Evolutionary conservation across 441 rosid genomes (phyloP).

Genomic region (Viola pubescens): DNA sequence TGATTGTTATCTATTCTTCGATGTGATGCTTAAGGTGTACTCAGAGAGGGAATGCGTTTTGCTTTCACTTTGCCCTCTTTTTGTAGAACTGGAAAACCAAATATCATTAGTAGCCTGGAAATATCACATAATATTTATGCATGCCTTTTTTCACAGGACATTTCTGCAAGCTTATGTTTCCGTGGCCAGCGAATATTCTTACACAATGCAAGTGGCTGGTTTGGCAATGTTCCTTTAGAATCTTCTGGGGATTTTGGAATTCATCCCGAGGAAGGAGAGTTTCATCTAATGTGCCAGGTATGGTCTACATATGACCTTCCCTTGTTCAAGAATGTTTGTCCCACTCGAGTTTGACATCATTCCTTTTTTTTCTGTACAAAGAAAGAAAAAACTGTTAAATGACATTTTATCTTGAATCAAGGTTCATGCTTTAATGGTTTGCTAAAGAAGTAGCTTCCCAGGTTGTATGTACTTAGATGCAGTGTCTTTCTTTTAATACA

Average conservation of each 20-base stretch:
- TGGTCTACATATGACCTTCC: conserved; percentile 3
- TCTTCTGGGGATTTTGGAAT: conserved; percentile 99
- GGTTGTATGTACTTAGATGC: neutral
- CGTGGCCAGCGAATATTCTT: conserved; percentile 94
- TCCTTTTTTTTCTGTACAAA: conserved; percentile 2
- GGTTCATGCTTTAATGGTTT: conserved; percentile 2
- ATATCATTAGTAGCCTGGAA: conserved; percentile 13
- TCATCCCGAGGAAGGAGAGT: conserved; percentile 98
- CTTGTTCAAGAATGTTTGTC: neutral
- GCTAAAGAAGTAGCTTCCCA: neutral
- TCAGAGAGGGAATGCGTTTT: neutral
- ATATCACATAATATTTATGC: conserved; percentile 1
- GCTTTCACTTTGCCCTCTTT: neutral
- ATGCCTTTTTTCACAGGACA: conserved; percentile 45
- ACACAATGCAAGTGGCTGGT: conserved; percentile 94
- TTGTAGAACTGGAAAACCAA: conserved; percentile 7
- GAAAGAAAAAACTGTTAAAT: neutral
- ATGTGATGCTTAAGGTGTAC: neutral
- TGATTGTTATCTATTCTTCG: too few species aligned
- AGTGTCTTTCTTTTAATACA: too few species aligned
- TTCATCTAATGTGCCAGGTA: conserved; percentile 99
- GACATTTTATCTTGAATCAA: neutral
- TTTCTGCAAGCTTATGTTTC: conserved; percentile 77
- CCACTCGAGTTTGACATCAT: conserved; percentile 7
- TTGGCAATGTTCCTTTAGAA: conserved; percentile 90